phyloP scores from a whole-genome alignment of 2,329 filamentous ascomycete genomes.

The Aspergillus hiratsukae region DNA sequence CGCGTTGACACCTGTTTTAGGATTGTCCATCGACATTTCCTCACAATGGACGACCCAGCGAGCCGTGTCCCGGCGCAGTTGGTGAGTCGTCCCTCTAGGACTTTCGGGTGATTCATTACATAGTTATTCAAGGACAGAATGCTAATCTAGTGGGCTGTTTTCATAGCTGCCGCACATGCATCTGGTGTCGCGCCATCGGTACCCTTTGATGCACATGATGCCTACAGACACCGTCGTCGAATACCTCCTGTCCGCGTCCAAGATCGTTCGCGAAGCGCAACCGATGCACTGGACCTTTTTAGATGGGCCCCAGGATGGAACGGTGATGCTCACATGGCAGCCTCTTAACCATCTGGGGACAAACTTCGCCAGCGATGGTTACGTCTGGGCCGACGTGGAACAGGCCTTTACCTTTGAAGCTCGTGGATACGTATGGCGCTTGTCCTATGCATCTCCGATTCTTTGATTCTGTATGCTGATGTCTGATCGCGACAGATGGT shows the following conservation, averaged over 20 bases:
- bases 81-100: slow-evolving; percentile 30
- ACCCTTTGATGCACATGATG: slow-evolving; percentile 67
- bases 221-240: slow-evolving; percentile 73
- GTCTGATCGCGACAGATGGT: slow-evolving; percentile 57
- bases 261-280: slow-evolving; percentile 76
- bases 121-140: not conserved
- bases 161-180: slow-evolving; percentile 80
- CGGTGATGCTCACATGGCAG: slow-evolving; percentile 84
- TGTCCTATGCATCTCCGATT: slow-evolving; percentile 4
- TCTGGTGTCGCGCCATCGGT: slow-evolving; percentile 77
- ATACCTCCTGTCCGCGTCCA: slow-evolving; percentile 77
- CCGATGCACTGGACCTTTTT: slow-evolving; percentile 94
- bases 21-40: slow-evolving; percentile 14
- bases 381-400: slow-evolving; percentile 83
- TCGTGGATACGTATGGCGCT: slow-evolving; percentile 56
- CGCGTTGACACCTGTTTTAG: slow-evolving; percentile 6
- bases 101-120: slow-evolving; percentile 3
- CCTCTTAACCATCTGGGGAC: slow-evolving; percentile 65
- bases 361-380: slow-evolving; percentile 85
- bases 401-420: slow-evolving; percentile 70
- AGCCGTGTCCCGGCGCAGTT: slow-evolving; percentile 43
- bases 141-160: slow-evolving; percentile 6
- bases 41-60: slow-evolving; percentile 45
- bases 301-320: slow-evolving; percentile 74
- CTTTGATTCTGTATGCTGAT: slow-evolving; percentile 2